These are phyloP conservation scores for Sugiyamaella marilandica DNA, from an alignment of 805 yeast genomes.

Conservation along the genomic window DNA sequence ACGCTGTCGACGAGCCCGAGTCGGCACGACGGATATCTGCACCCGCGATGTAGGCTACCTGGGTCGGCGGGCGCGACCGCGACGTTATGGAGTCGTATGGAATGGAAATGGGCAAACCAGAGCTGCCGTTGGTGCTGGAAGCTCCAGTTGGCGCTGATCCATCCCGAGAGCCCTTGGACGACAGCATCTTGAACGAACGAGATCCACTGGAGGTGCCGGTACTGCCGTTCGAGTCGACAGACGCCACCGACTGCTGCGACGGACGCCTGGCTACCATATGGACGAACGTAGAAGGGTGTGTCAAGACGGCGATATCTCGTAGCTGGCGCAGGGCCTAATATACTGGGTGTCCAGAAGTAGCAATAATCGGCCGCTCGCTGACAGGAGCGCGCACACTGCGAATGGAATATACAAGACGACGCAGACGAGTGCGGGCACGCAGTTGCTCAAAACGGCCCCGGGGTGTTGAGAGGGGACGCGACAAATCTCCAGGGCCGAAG, in stretches of 20 bases:
- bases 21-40: conserved; percentile 10
- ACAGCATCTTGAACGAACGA: conserved; percentile 3
- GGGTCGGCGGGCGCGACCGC: conserved; percentile 21
- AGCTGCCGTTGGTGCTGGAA: background rate
- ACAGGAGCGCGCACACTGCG: too few species aligned
- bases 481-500: background rate
- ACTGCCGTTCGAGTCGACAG: conserved; percentile 1
- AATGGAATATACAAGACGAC: too few species aligned
- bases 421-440: background rate
- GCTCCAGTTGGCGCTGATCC: background rate
- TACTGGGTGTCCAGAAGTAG: too few species aligned
- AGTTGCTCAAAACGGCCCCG: conserved; percentile 3
- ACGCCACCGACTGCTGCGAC: conserved; percentile 7
- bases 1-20: conserved; percentile 9
- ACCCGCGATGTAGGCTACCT: conserved; percentile 24
- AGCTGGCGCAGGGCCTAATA: too few species aligned
- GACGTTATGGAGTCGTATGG: conserved; percentile 24
- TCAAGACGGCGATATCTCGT: background rate
- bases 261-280: conserved; percentile 5
- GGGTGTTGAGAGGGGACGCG: background rate
- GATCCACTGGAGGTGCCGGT: background rate
- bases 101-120: conserved; percentile 8
- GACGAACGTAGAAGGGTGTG: background rate
- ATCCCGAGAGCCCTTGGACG: conserved; percentile 1
- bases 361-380: too few species aligned